Base-by-base conservation (phyloP, 768 basidiomycete species). In the Mycena alexandri region DNA sequence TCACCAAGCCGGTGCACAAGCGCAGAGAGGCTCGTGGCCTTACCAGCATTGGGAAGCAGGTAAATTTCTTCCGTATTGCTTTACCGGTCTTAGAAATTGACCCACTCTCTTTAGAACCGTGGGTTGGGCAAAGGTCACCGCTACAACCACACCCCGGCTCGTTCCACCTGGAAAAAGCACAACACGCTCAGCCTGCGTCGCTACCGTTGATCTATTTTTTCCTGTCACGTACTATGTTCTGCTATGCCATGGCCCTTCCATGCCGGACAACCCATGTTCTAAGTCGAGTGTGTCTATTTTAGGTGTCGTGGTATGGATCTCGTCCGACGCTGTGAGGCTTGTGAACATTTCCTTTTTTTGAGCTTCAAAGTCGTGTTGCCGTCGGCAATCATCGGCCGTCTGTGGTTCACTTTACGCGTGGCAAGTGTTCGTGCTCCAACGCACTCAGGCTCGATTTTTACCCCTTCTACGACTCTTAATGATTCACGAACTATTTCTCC, bases 1-100 rank as follows among this genome's bases (percentile, higher is more conserved):
- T 99, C 83, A 84, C 87, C 77, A 96, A 96, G 80, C 93, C 98
- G 34, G 97, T 99, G 54, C 98, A 99, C 92, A 99, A 98, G 85
- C 94, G 93, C 78, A 91, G 98, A 77, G 98, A 99, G 81, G 89
- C 94, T 74, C 95, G 98, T 80, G 98, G 98, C 70, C 94, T 99
- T 74, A 99, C 98, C 78, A 91, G 93, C 78, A 89, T 93, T 69
- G 98, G 98, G 75, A 99, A 99, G 84, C 90, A 95, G 87, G 94
- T 92, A n/a, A 25, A 84, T 62, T 61, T 41, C 64, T 21, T 53
- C 14, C 38, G 61, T 66, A 13, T n/a, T 63, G 51, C 52, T 53
- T 63, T 67, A 25, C 50, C 41, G 4, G 34, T 42, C 41, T 42
- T 22, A 24, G 12, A 36, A 38, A n/a, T 47, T 68, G 36, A 72